A percentile compares a stretch with the other conserved stretches of the same genome.
Conservation (phyloP, 2,329 filamentous ascomycete genomes). For the Eurotiales sp. region DNA sequence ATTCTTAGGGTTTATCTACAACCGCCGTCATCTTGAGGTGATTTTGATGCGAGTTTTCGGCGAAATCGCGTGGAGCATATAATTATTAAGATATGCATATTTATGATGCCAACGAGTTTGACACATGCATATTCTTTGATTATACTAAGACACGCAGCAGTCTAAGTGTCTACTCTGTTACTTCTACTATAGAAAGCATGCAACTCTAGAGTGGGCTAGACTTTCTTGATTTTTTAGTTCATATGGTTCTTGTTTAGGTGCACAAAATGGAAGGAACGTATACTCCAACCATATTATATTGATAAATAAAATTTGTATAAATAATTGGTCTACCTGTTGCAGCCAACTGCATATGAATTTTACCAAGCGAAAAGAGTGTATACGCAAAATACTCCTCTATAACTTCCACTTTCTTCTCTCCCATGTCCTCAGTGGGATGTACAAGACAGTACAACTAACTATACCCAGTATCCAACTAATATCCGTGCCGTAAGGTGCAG, state of each 20-base stretch:
- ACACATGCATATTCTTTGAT: background rate
- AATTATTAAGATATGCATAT: background rate
- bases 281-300: background rate
- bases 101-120: background rate
- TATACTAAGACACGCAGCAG: background rate
- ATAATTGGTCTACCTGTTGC: background rate
- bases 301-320: background rate
- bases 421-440: background rate
- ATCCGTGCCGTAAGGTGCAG: constrained; percentile 17
- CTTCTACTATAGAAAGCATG: background rate
- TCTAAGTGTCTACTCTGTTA: background rate
- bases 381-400: background rate
- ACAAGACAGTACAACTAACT: background rate
- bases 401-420: background rate
- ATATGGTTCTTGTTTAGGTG: background rate
- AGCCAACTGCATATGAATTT: background rate
- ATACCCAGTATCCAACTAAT: constrained; percentile 17
- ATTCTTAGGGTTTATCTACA: background rate
- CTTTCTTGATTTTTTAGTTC: too few relatives aligned
- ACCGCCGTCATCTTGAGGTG: background rate
- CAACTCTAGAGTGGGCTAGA: too few relatives aligned
- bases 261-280: background rate
- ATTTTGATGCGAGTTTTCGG: background rate
- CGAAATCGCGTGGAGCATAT: background rate
- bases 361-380: background rate